Percentiles rank a stretch among this genome's conserved stretches.
Evolutionary conservation across 768 basidiomycete species (phyloP).

Genomic region (Phlebiopsis gigantea): DNA sequence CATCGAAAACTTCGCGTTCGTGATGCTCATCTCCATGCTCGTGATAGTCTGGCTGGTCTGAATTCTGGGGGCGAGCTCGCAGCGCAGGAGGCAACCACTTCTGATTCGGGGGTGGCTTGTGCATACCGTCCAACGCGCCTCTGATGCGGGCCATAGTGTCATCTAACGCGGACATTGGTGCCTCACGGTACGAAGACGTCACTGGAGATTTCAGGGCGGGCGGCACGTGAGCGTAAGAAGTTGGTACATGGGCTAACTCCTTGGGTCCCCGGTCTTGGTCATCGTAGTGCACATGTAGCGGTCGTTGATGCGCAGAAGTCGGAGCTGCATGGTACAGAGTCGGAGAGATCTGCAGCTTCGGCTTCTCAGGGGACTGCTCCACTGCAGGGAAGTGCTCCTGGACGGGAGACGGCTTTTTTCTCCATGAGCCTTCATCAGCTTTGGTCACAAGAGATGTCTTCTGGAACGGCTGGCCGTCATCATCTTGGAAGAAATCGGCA

Average conservation of each 20-base stretch:
- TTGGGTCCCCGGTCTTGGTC: background rate
- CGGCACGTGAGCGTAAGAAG: background rate
- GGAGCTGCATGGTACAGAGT: constrained; percentile 1
- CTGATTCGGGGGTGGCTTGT: constrained; percentile 29
- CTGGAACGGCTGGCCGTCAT: background rate
- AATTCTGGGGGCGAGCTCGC: constrained; percentile 2
- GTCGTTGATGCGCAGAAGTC: background rate
- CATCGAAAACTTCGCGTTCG: constrained; percentile 21
- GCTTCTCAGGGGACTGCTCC: constrained; percentile 3
- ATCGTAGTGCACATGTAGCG: background rate
- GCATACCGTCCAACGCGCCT: constrained; percentile 70
- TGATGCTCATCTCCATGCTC: constrained; percentile 6
- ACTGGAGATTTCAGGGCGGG: constrained; percentile 19
- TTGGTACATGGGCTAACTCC: background rate
- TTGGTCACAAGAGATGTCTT: constrained; percentile 17
- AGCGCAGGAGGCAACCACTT: constrained; percentile 28
- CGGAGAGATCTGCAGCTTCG: constrained; percentile 4
- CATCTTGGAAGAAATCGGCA: constrained; percentile 70
- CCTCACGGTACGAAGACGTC: constrained; percentile 36
- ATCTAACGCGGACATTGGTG: constrained; percentile 68
- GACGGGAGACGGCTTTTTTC: constrained; percentile 26
- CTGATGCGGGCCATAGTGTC: constrained; percentile 85
- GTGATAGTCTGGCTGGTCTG: background rate
- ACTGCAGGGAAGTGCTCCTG: background rate
- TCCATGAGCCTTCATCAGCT: constrained; percentile 40